Base-by-base conservation (phyloP, 192 early-diverging fungal species). In the Coemansia sp. region DNA sequence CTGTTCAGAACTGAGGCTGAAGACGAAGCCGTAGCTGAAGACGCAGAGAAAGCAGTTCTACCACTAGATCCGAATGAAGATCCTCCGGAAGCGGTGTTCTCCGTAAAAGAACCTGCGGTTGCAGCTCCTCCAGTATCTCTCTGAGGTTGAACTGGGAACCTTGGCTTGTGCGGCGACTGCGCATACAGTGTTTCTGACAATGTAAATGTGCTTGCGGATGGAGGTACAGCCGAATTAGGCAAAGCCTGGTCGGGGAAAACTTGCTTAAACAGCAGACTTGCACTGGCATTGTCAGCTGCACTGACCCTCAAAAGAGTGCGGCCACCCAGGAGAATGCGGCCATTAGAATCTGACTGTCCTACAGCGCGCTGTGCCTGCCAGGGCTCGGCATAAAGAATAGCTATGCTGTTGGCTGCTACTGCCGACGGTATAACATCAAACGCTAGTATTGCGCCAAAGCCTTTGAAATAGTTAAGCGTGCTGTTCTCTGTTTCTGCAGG, bases 311-410 rank as follows among this genome's bases (percentile, higher is more conserved):
- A 56, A 38, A 78, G 39, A 3, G 54, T 64, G 30, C 64, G 68
- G 42, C 46, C 58, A n/a, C 56, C 64, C 7, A 78, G 45, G 15
- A 67, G 57, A 21, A 71, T 57, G 23, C 68, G 64, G 2, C 74
- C 64, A 24, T 18, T 55, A 50, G 27, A 21, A 42, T 64, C 74
- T 7, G 56, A 64, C 23, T 64, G 68, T 5, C 61, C 55, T 18
- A 64, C 45, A 19, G 65, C 74, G 30, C 62, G 74, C 64, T 71
- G 74, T 2, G 74, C 74, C 65, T 78, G 74, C 74, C 74, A 78
- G 14, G 74, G 74, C 61, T 78, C 67, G 1, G 68, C 45, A 12
- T 71, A 78, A 11, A 78, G 46, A 13, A 78, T 39, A 10, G 74
- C 74, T 54, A 78, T 24, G 34, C 56, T 66, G 61, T 59, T 62